Evolutionary conservation across 257 asterid genomes (phyloP), one percentile per base, ranked within the genome.

Genomic region (Jaltomata sinuosa): DNA sequence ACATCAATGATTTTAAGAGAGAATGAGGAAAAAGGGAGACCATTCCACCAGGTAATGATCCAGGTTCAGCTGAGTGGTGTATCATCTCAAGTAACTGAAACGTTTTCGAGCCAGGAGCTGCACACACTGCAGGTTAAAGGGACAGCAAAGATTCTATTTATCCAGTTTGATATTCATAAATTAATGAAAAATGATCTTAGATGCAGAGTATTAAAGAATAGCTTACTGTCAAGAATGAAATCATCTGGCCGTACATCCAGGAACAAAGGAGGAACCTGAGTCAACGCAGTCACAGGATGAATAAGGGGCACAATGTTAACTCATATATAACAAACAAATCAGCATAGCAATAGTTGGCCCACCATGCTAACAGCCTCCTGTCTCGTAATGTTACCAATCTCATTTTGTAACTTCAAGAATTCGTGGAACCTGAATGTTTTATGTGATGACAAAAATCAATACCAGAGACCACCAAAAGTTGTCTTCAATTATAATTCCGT

Each of bases 321-420:
- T 42, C 2, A 38, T 52, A 16, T 53, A 53, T 76, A 79, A 79
- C 87, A 88, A 83, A 80, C 18, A 80, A 64, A 83, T 53, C 59
- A 68, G 49, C 81, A 61, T 84, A 64, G 27, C 67, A 78, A 84
- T 78, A 79, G 72, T 31, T 83, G 74, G 67, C 96, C 81, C 76
- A 97, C 99, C 99, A 97, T 97, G 97, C 99, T 97, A 84, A 97
- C 99, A 85, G 98, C 94, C 88, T 97, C 99, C 89, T 97, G 99
- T 84, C 98, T 89, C 29, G 98, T 97, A 82, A 97, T 95, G 88
- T 95, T 97, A 83, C 99, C 99, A 87, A 94, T 93, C 92, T 97
- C 99, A 85, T 97, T 97, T 88, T 92, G 94, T 74, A 94, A 96
- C 93, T 94, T 95, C 91, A 97, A 86, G 90, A 95, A 97, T 89